Evolutionary conservation across 1,139 yeast species (phyloP).

Genomic region (Candida sojae): DNA sequence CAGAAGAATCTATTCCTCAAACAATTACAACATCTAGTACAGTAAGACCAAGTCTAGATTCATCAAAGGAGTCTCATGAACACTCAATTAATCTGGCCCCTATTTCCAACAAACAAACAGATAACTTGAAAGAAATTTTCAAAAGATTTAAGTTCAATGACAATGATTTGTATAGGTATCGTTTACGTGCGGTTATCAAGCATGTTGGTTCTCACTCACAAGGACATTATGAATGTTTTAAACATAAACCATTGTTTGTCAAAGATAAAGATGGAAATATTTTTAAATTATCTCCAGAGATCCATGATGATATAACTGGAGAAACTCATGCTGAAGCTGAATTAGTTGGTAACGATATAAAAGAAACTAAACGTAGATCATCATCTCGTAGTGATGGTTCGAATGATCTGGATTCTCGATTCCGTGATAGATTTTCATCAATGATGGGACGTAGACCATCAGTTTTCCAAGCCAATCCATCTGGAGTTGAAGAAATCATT

Average conservation of each 20-base stretch:
- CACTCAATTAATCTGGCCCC: slow-evolving; percentile 34
- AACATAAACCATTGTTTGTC: slow-evolving; percentile 63
- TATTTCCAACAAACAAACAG: slow-evolving; percentile 41
- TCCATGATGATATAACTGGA: slow-evolving; percentile 29
- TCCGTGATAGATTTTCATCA: slow-evolving; percentile 39
- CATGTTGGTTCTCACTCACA: slow-evolving; percentile 88
- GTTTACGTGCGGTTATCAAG: slow-evolving; percentile 69
- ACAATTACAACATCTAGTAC: slow-evolving; percentile 15
- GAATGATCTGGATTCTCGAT: slow-evolving; percentile 19
- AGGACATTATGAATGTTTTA: slow-evolving; percentile 88
- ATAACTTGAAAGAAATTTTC: slow-evolving; percentile 39
- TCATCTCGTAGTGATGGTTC: slow-evolving; percentile 9
- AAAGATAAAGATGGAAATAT: slow-evolving; percentile 50
- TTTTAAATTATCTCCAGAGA: slow-evolving; percentile 50
- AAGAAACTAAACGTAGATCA: slow-evolving; percentile 2
- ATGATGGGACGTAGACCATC: slow-evolving; percentile 51
- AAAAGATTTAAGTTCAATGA: slow-evolving; percentile 45
- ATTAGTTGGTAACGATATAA: neutral
- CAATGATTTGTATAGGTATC: slow-evolving; percentile 52
- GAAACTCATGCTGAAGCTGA: slow-evolving; percentile 13
- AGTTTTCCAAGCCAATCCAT: slow-evolving; percentile 37
- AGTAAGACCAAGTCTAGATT: slow-evolving; percentile 7
- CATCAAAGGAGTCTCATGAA: slow-evolving; percentile 7
- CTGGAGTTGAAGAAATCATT: slow-evolving; percentile 41
- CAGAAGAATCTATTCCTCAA: slow-evolving; percentile 14